phyloP scores from a whole-genome alignment of 2,329 filamentous ascomycete species.

The Epichloe coenophiala region DNA sequence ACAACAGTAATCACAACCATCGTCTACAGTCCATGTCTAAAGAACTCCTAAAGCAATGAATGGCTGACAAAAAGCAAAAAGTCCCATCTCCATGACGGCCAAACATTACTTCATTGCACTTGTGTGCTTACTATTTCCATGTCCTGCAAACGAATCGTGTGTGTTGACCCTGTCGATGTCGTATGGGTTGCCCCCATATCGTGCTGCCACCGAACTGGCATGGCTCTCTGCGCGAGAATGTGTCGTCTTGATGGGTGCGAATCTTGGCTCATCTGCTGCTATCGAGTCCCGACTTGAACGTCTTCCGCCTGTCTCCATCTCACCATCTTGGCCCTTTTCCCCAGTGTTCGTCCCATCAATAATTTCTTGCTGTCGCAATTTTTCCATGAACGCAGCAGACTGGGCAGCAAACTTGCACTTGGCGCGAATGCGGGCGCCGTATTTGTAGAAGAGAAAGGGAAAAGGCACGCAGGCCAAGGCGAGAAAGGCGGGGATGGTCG shows the following conservation, averaged over 20 bases:
- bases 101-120: neutral
- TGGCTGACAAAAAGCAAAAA: too few species aligned
- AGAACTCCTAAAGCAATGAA: too few species aligned
- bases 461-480: constrained; percentile 23
- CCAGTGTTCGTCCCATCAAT: neutral
- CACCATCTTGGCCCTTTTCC: neutral
- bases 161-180: constrained; percentile 5
- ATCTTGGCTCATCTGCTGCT: neutral
- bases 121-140: neutral
- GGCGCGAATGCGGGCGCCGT: constrained; percentile 20
- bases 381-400: constrained; percentile 4
- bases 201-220: neutral
- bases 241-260: neutral
- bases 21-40: too few species aligned
- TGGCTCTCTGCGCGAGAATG: neutral
- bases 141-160: neutral
- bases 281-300: neutral
- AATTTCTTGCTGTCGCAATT: constrained; percentile 1
- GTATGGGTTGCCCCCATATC: constrained; percentile 3
- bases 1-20: too few species aligned
- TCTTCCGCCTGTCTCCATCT: neutral
- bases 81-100: too few species aligned
- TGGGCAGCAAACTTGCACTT: constrained; percentile 6
- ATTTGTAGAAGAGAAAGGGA: constrained; percentile 23
- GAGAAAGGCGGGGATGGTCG: constrained; percentile 26